A percentile compares a stretch with the other conserved stretches of the same genome.
phyloP scores from a whole-genome alignment of 2,329 filamentous ascomycete species.

The Plectosphaerella cucumerina region DNA sequence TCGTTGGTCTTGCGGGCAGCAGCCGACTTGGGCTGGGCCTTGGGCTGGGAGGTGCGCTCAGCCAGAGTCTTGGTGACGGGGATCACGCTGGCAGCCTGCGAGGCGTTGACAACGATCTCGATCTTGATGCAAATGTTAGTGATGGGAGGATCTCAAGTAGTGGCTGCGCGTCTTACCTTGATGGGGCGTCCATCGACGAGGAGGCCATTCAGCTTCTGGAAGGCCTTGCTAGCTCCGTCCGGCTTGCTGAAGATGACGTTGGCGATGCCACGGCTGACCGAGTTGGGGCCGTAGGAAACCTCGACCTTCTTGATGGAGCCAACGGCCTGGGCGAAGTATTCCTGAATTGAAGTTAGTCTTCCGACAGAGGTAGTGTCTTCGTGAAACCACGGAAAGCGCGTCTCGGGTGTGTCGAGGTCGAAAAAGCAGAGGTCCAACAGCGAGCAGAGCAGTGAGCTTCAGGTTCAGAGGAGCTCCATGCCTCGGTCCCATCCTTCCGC shows the following conservation, averaged over 20 bases:
- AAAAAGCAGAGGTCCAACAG: constrained; percentile 11
- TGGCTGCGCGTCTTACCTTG: constrained; percentile 59
- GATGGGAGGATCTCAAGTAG: not conserved
- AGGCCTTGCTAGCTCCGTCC: constrained; percentile 80
- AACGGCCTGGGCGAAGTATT: constrained; percentile 88
- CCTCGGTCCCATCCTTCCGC: too few relatives aligned
- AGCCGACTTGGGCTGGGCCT: constrained; percentile 78
- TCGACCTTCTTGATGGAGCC: constrained; percentile 88
- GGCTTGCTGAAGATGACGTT: constrained; percentile 81
- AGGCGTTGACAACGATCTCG: constrained; percentile 82
- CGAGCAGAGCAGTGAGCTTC: constrained; percentile 32
- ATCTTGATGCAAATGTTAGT: constrained; percentile 52
- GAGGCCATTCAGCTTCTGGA: constrained; percentile 78
- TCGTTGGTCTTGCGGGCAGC: constrained; percentile 63
- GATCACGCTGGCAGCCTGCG: constrained; percentile 62
- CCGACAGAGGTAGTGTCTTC: constrained; percentile 28
- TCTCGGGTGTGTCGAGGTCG: not conserved
- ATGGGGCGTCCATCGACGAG: constrained; percentile 87
- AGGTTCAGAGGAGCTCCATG: too few relatives aligned
- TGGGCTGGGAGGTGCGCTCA: constrained; percentile 74
- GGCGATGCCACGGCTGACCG: constrained; percentile 86
- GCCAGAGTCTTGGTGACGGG: constrained; percentile 68
- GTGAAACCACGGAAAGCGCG: constrained; percentile 12
- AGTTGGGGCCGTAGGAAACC: constrained; percentile 88
- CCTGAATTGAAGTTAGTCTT: constrained; percentile 77